A percentile compares a stretch with the other conserved stretches of the same genome.
Conservation (phyloP, 192 early-diverging fungal species). For the Diversispora epigaea region DNA sequence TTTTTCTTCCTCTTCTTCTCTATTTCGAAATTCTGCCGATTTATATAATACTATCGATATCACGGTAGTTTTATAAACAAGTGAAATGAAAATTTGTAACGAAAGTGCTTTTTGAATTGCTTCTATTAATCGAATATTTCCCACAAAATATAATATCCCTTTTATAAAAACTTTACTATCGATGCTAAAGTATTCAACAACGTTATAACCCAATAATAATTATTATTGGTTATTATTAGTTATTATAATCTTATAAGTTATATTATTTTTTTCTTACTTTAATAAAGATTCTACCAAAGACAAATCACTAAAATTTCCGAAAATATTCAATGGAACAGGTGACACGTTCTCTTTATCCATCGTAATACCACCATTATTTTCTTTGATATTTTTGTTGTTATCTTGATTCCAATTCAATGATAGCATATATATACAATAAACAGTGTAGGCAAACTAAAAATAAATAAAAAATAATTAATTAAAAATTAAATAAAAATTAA, state of each 20-base stretch:
- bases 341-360: background rate
- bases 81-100: background rate
- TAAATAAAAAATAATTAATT: background rate
- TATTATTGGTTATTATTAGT: too few species aligned
- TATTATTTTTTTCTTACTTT: too few species aligned
- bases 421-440: constrained; percentile 24
- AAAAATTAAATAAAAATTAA: background rate
- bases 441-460: constrained; percentile 23
- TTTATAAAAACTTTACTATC: background rate
- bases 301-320: too few species aligned
- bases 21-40: background rate
- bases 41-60: background rate
- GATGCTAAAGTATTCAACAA: background rate
- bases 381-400: background rate
- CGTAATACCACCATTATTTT: background rate
- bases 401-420: constrained; percentile 3
- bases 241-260: too few species aligned
- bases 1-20: background rate
- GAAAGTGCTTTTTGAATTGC: constrained; percentile 3
- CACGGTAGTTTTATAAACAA: background rate
- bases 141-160: background rate
- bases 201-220: background rate
- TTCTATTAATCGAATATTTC: background rate
- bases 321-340: background rate
- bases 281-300: too few species aligned